Percentiles rank a stretch among this genome's conserved stretches.
Conservation (phyloP, 305 asterid species). For the Withania somnifera region DNA sequence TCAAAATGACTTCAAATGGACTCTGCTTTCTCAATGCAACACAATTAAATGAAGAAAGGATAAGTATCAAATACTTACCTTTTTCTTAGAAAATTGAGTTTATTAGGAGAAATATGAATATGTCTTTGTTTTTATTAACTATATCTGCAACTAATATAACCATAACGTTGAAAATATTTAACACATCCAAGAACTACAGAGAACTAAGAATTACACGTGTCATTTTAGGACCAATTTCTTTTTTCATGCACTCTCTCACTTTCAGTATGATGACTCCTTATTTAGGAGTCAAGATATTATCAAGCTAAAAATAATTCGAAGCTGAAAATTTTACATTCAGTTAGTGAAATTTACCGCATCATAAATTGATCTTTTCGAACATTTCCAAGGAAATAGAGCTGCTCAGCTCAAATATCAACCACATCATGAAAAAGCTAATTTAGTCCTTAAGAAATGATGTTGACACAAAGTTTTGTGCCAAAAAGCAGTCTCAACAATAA, state of each 20-base stretch:
- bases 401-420: not conserved
- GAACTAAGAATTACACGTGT: slow-evolving; percentile 7
- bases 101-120: not conserved
- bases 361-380: not conserved
- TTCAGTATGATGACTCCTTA: too few relatives aligned
- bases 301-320: slow-evolving; percentile 29
- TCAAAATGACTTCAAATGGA: too few relatives aligned
- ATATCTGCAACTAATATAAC: not conserved
- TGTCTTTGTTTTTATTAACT: not conserved
- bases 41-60: not conserved
- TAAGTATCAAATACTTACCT: not conserved
- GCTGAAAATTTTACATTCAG: slow-evolving; percentile 13
- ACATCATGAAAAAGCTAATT: not conserved
- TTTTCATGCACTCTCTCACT: too few relatives aligned
- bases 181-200: not conserved
- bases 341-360: not conserved
- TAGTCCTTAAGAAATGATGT: not conserved
- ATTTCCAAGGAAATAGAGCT: not conserved
- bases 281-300: slow-evolving; percentile 2
- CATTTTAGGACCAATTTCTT: too few relatives aligned
- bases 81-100: not conserved
- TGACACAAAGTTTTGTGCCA: not conserved
- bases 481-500: not conserved
- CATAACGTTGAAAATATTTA: not conserved
- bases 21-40: too few relatives aligned